Evolutionary conservation across 2,329 filamentous ascomycete genomes (phyloP).

Genomic region (Colletotrichum acutatum): DNA sequence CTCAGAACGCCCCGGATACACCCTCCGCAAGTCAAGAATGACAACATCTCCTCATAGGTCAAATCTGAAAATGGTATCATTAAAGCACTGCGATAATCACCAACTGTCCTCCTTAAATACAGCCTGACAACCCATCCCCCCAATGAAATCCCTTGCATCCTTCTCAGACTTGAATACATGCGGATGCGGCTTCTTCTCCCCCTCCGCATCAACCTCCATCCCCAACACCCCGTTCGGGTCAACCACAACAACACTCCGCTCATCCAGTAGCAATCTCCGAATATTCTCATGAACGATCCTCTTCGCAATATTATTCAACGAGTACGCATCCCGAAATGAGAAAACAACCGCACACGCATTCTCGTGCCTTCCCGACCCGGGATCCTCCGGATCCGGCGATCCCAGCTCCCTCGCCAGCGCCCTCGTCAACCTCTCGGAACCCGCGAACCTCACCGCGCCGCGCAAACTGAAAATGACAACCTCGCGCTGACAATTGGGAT

Average conservation of each 20-base stretch:
- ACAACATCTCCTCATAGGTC: background rate
- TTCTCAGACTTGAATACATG: conserved; percentile 40
- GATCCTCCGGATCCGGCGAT: conserved; percentile 37
- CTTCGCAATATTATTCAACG: conserved; percentile 43
- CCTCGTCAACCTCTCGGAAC: conserved; percentile 46
- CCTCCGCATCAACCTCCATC: conserved; percentile 32
- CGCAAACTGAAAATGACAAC: conserved; percentile 46
- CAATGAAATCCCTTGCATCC: conserved; percentile 43
- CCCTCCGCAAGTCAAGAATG: background rate
- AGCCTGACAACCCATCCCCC: conserved; percentile 43
- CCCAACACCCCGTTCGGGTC: conserved; percentile 43
- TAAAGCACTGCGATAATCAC: conserved; percentile 9
- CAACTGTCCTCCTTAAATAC: conserved; percentile 40
- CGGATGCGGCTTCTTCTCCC: conserved; percentile 29
- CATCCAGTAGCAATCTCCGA: conserved; percentile 38
- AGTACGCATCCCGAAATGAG: conserved; percentile 46
- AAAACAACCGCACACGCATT: conserved; percentile 46
- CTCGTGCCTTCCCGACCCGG: conserved; percentile 40
- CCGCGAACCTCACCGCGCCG: conserved; percentile 47
- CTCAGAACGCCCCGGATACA: too few species aligned
- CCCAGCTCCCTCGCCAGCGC: conserved; percentile 45
- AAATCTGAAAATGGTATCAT: background rate
- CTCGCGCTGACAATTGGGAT: conserved; percentile 41
- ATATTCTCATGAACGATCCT: conserved; percentile 44
- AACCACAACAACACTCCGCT: conserved; percentile 43